Base-by-base conservation (phyloP, 2,329 filamentous ascomycete genomes). In the Zymoseptoria ardabiliae region DNA sequence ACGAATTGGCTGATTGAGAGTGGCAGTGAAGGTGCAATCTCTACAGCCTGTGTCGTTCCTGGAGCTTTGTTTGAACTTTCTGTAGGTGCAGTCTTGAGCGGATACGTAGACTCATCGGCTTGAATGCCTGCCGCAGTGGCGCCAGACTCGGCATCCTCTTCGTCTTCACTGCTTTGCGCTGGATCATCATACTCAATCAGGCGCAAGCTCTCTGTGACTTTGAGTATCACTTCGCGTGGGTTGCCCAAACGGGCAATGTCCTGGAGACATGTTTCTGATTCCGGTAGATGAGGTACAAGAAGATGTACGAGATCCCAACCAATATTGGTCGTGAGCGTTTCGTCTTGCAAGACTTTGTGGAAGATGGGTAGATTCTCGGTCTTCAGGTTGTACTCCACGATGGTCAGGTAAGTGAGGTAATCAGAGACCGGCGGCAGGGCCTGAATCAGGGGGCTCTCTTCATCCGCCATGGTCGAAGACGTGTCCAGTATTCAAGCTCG, bases 261-360 rank as follows among this genome's bases (percentile, higher is more conserved):
- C 70, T 87, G 83, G 17, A 93, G 78, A 70, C 89, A 91, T 53
- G 80, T 74, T 65, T 88, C 85, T n/a, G 86, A 87, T 2, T 79
- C 77, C 2, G 83, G 82, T 1, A 88, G 80, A 4, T 91, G 75
- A 41, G 84, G 80, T 22, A 91, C 79, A 4, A 94, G 81, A 69
- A 90, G 83, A 70, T 89, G 86, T 21, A 94, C 86, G 55, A 93
- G 77, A 71, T 94, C 90, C 90, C 90, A 94, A 54, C 90, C 90
- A 67, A 93, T 91, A 58, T 90, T 87, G 61, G 82, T 83, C 2
- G 88, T 90, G 58, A 92, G 77, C 59, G 82, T 79, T 9, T 80
- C 78, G 78, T 90, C 85, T 71, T 88, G 83, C 19, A 90, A 78
- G 41, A 89, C 83, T 21, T 86, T 80, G 66, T 90, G 82, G 52